phyloP scores from a whole-genome alignment of 2,329 filamentous ascomycete genomes.

The Trichoderma koningiopsis region DNA sequence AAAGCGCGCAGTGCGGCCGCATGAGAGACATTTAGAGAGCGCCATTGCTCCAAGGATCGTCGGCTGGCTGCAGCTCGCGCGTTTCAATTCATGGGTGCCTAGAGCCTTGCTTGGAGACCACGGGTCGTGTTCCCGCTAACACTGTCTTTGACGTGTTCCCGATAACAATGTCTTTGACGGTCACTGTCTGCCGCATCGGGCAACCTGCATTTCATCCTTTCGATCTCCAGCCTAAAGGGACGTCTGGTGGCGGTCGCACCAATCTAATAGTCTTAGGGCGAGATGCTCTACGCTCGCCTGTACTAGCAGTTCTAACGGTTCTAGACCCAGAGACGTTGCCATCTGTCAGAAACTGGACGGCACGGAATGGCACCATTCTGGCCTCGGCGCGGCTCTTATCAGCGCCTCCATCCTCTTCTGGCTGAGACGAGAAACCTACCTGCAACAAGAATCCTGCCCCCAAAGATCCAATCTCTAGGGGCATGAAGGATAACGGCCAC shows the following conservation, averaged over 20 bases:
- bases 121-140: neutral
- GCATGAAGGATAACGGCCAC: neutral
- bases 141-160: neutral
- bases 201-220: neutral
- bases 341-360: neutral
- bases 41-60: neutral
- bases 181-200: neutral
- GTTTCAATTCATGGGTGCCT: neutral
- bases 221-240: slow-evolving; percentile 1
- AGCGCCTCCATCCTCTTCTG: neutral
- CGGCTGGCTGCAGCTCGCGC: neutral
- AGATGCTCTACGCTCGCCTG: neutral
- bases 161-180: neutral
- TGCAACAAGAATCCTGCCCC: neutral
- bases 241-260: slow-evolving; percentile 3
- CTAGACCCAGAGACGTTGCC: neutral
- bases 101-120: neutral
- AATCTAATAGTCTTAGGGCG: neutral
- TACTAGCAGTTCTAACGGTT: neutral
- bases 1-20: neutral
- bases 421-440: neutral
- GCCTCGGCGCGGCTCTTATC: neutral
- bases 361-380: neutral
- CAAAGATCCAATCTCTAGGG: neutral
- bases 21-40: neutral